These are phyloP conservation scores for Lachancea thermotolerans DNA, from an alignment of 805 yeast genomes.

Conservation along the genomic window DNA sequence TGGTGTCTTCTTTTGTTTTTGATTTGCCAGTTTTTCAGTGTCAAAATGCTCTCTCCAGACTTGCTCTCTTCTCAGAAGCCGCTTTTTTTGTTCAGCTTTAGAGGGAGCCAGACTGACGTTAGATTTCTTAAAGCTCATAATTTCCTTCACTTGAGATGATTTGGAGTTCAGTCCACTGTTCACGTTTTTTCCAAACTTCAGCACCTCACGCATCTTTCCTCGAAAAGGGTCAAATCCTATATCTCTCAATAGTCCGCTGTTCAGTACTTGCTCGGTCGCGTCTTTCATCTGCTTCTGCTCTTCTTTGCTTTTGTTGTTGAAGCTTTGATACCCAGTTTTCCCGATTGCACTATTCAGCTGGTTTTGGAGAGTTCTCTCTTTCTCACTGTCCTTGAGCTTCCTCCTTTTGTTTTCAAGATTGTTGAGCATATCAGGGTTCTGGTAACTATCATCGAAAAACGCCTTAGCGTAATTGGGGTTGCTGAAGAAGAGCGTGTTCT, in stretches of 20 bases:
- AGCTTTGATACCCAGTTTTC: conserved; percentile 1
- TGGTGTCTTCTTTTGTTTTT: not conserved
- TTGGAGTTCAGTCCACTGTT: conserved; percentile 14
- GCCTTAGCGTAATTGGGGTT: conserved; percentile 40
- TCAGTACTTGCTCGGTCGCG: conserved; percentile 35
- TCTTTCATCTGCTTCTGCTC: conserved; percentile 22
- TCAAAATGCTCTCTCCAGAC: conserved; percentile 28
- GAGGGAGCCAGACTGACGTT: conserved; percentile 32
- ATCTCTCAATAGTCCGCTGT: conserved; percentile 34
- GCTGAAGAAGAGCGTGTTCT: conserved; percentile 33
- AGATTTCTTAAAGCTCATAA: conserved; percentile 30
- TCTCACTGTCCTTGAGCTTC: conserved; percentile 35
- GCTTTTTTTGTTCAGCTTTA: conserved; percentile 24
- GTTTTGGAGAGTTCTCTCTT: conserved; percentile 26
- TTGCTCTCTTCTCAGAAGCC: conserved; percentile 24
- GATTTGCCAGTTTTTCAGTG: conserved; percentile 8
- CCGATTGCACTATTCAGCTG: conserved; percentile 20
- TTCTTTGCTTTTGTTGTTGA: conserved; percentile 14
- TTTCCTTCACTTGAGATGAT: conserved; percentile 22
- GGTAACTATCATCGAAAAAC: conserved; percentile 44
- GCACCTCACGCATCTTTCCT: conserved; percentile 19
- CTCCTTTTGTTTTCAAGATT: conserved; percentile 35
- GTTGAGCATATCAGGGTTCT: conserved; percentile 40
- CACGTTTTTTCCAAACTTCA: conserved; percentile 8
- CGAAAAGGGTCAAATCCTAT: conserved; percentile 51